Percentiles rank a stretch among this genome's conserved stretches.
phyloP scores from a whole-genome alignment of 2,329 filamentous ascomycete species.

The Neofusicoccum laricinum region DNA sequence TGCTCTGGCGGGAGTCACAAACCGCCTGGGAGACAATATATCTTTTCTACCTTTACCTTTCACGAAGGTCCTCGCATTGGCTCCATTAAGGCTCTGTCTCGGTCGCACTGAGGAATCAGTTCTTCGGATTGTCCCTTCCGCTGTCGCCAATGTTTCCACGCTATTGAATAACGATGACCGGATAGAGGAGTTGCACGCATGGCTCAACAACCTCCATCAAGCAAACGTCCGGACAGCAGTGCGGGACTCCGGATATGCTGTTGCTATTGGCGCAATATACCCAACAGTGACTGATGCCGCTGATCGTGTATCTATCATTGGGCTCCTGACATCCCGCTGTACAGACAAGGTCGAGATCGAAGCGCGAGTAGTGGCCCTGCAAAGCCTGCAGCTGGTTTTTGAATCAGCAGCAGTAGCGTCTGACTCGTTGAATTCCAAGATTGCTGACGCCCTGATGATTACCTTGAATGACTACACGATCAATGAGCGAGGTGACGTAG shows the following conservation, averaged over 20 bases:
- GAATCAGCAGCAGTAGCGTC: slow-evolving; percentile 6
- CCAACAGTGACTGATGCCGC: slow-evolving; percentile 10
- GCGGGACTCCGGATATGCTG: slow-evolving; percentile 41
- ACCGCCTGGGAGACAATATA: not conserved
- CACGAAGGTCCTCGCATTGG: not conserved
- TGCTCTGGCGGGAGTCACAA: slow-evolving; percentile 37
- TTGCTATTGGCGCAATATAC: slow-evolving; percentile 43
- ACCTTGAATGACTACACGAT: slow-evolving; percentile 86
- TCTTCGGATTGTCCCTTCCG: slow-evolving; percentile 27
- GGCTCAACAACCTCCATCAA: slow-evolving; percentile 31
- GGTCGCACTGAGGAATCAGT: slow-evolving; percentile 34
- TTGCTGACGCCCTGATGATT: slow-evolving; percentile 31
- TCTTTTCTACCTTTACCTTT: not conserved
- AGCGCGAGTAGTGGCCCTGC: slow-evolving; percentile 42
- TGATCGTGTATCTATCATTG: slow-evolving; percentile 29
- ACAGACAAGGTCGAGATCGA: slow-evolving; percentile 40
- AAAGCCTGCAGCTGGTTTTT: slow-evolving; percentile 37
- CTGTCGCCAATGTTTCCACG: slow-evolving; percentile 23
- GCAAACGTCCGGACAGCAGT: slow-evolving; percentile 40
- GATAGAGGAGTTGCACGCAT: slow-evolving; percentile 25
- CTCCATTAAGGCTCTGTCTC: slow-evolving; percentile 32
- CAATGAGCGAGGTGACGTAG: slow-evolving; percentile 83
- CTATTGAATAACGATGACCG: slow-evolving; percentile 20
- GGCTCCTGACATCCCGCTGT: slow-evolving; percentile 35
- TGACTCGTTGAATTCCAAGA: slow-evolving; percentile 21